phyloP scores from a whole-genome alignment of 352 stramenopile genomes.

The Phytophthora boehmeriae region DNA sequence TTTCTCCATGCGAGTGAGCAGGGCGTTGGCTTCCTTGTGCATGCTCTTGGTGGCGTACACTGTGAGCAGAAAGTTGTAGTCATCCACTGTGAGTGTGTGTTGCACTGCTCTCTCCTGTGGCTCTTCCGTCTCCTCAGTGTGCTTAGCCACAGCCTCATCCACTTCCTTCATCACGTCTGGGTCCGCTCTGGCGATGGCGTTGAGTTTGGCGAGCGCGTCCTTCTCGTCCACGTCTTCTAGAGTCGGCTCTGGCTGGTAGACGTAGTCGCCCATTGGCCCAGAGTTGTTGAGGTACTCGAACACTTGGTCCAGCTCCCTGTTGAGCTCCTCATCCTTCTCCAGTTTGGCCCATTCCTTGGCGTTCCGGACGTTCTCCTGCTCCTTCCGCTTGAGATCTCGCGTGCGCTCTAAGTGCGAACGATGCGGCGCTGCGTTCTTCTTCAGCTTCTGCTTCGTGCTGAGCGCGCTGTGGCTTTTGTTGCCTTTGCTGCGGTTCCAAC shows the following conservation, averaged over 20 bases:
- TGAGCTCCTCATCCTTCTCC: slow-evolving; percentile 65
- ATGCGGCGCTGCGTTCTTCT: slow-evolving; percentile 58
- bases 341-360: slow-evolving; percentile 56
- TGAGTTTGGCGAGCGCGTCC: slow-evolving; percentile 72
- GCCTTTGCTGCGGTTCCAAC: slow-evolving; percentile 54
- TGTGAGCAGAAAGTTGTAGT: slow-evolving; percentile 80
- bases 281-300: slow-evolving; percentile 78
- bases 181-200: slow-evolving; percentile 58
- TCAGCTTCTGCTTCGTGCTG: slow-evolving; percentile 73
- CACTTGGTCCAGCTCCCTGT: slow-evolving; percentile 65
- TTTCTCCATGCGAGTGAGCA: slow-evolving; percentile 76
- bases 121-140: slow-evolving; percentile 14
- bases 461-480: slow-evolving; percentile 40
- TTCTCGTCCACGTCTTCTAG: slow-evolving; percentile 66
- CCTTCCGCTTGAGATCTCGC: slow-evolving; percentile 46
- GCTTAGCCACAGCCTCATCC: slow-evolving; percentile 14
- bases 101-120: slow-evolving; percentile 19
- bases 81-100: slow-evolving; percentile 49
- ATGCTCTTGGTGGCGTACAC: slow-evolving; percentile 76
- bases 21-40: slow-evolving; percentile 65
- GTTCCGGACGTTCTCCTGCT: slow-evolving; percentile 52
- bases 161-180: slow-evolving; percentile 50
- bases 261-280: slow-evolving; percentile 63
- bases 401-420: slow-evolving; percentile 59
- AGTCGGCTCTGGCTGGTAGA: slow-evolving; percentile 68